phyloP scores from a whole-genome alignment of 1,284 basidiomycete genomes.

The Sanghuangporus sanghuang region DNA sequence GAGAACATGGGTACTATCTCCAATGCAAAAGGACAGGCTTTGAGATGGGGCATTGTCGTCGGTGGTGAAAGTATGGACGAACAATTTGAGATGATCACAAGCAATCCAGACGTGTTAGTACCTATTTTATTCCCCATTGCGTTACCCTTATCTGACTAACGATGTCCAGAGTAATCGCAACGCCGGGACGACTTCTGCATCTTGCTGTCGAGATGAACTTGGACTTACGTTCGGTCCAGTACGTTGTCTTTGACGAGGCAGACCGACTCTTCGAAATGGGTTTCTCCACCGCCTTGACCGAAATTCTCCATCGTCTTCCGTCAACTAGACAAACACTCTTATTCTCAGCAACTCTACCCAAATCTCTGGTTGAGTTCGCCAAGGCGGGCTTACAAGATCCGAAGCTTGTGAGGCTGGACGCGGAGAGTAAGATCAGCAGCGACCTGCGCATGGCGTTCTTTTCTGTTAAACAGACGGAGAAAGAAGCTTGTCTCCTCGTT shows the following conservation, averaged over 20 bases:
- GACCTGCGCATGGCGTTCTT: constrained; percentile 96
- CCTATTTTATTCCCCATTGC: constrained; percentile 4
- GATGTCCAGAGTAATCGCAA: constrained; percentile 80
- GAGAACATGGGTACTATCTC: constrained; percentile 49
- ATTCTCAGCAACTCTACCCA: constrained; percentile 95
- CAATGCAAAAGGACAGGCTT: constrained; percentile 55
- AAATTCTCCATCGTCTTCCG: constrained; percentile 88
- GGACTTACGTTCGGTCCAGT: constrained; percentile 84
- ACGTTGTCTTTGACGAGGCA: constrained; percentile 97
- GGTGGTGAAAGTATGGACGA: constrained; percentile 96
- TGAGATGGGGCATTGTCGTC: constrained; percentile 93
- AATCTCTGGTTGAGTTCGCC: constrained; percentile 94
- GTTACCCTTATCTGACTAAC: not conserved
- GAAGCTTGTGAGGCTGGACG: constrained; percentile 90
- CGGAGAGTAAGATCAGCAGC: constrained; percentile 92
- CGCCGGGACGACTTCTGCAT: constrained; percentile 95
- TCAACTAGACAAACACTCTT: constrained; percentile 85
- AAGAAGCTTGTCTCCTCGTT: constrained; percentile 86
- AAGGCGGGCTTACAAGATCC: constrained; percentile 94
- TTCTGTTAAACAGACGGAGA: constrained; percentile 88
- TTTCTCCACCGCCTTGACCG: constrained; percentile 87
- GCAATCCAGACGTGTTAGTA: constrained; percentile 90
- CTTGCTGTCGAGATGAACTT: constrained; percentile 96
- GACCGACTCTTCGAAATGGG: constrained; percentile 98
- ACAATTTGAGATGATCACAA: constrained; percentile 94